Percentiles rank a stretch among this genome's conserved stretches.
phyloP scores from a whole-genome alignment of 2,329 filamentous ascomycete species.

The Akanthomyces muscarius region DNA sequence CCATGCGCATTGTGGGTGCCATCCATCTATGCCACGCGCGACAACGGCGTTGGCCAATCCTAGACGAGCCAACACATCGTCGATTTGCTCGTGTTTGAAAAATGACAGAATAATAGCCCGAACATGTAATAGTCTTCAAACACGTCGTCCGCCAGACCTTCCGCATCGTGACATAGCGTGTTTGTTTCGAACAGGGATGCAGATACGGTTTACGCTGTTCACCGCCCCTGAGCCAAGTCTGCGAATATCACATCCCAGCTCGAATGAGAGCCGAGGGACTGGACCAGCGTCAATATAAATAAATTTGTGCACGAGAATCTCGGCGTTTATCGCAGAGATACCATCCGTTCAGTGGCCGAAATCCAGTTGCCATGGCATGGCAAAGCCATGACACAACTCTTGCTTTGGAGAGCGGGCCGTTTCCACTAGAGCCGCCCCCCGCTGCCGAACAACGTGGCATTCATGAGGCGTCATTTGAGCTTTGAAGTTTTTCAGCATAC shows the following conservation, averaged over 20 bases:
- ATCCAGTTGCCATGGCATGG: neutral
- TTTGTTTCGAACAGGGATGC: neutral
- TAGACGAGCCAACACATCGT: neutral
- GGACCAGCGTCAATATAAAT: neutral
- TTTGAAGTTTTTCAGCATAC: neutral
- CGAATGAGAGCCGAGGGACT: neutral
- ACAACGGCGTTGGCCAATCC: neutral
- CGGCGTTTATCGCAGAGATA: neutral
- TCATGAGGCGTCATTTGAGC: neutral
- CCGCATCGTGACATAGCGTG: neutral
- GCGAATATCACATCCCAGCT: neutral
- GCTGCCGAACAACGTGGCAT: conserved; percentile 6
- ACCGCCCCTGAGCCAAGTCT: neutral
- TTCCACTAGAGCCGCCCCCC: neutral
- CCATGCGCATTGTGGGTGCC: neutral
- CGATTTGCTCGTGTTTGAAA: neutral
- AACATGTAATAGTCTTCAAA: neutral
- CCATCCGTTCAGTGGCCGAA: neutral
- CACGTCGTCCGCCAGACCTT: neutral
- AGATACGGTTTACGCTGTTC: neutral
- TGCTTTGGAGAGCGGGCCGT: neutral
- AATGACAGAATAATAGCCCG: neutral
- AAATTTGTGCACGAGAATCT: neutral
- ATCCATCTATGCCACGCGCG: neutral
- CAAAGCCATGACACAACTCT: neutral